A percentile compares a stretch with the other conserved stretches of the same genome.
Conservation (phyloP, 2,329 filamentous ascomycete species). For the Monosporascus sp. region DNA sequence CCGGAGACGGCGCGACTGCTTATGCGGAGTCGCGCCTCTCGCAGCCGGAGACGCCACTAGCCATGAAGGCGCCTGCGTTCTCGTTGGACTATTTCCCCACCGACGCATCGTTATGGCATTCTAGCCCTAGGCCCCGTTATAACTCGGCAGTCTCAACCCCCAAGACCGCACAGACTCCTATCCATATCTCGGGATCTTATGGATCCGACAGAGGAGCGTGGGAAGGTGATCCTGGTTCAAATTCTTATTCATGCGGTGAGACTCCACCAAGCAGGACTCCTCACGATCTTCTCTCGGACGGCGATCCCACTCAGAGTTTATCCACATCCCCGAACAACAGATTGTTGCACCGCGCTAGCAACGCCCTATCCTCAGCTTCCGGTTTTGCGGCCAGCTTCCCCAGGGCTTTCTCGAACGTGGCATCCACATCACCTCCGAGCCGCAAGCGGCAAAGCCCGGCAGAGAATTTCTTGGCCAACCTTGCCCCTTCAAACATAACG, state of each 20-base stretch:
- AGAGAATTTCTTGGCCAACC: constrained; percentile 52
- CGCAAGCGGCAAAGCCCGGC: constrained; percentile 57
- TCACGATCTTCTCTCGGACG: constrained; percentile 38
- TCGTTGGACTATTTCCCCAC: constrained; percentile 63
- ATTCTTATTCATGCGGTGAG: constrained; percentile 57
- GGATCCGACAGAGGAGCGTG: constrained; percentile 51
- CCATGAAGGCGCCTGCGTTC: constrained; percentile 61
- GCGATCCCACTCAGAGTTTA: constrained; percentile 45
- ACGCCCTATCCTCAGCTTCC: constrained; percentile 51
- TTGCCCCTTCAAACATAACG: constrained; percentile 48
- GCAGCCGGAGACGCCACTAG: constrained; percentile 56
- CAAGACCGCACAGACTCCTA: constrained; percentile 50
- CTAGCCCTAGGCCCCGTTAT: constrained; percentile 34
- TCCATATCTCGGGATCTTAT: constrained; percentile 49
- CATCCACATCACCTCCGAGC: constrained; percentile 37
- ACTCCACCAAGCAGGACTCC: constrained; percentile 51
- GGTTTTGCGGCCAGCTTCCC: constrained; percentile 44
- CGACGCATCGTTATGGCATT: constrained; percentile 46
- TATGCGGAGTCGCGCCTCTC: constrained; percentile 53
- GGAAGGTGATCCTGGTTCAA: constrained; percentile 48
- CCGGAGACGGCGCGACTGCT: constrained; percentile 46
- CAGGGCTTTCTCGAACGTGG: constrained; percentile 34
- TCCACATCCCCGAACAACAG: constrained; percentile 56
- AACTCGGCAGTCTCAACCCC: constrained; percentile 54
- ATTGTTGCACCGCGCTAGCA: constrained; percentile 48